A percentile compares a stretch with the other conserved stretches of the same genome.
These are phyloP conservation scores for Lasiosphaeria hispida DNA, from an alignment of 495 filamentous ascomycete genomes.

Conservation along the genomic window DNA sequence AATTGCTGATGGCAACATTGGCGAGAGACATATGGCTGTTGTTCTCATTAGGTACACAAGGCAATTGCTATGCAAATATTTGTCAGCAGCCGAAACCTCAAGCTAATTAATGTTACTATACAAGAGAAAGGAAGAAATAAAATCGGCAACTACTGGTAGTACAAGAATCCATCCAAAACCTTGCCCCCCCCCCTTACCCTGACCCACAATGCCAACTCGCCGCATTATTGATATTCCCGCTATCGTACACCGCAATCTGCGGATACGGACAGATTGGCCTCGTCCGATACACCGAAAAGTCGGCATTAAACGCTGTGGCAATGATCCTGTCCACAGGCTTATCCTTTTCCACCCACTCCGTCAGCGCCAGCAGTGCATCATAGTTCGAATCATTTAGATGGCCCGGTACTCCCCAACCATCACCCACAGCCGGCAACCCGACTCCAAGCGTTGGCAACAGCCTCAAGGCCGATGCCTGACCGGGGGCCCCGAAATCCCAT, in stretches of 20 bases:
- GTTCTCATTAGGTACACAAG: no score
- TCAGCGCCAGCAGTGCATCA: slow-evolving; percentile 48
- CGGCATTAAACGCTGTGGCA: slow-evolving; percentile 43
- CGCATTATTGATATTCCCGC: slow-evolving; percentile 16
- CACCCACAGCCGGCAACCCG: slow-evolving; percentile 18
- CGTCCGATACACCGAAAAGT: slow-evolving; percentile 29
- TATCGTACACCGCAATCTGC: slow-evolving; percentile 23
- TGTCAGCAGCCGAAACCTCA: no score
- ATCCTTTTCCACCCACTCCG: slow-evolving; percentile 54
- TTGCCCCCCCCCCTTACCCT: background rate
- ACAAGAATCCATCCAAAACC: background rate
- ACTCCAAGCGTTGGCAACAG: slow-evolving; percentile 18
- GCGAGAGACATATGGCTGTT: no score
- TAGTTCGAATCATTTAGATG: slow-evolving; percentile 40
- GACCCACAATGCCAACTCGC: slow-evolving; percentile 21
- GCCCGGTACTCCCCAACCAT: slow-evolving; percentile 33
- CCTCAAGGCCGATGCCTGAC: slow-evolving; percentile 29
- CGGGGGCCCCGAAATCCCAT: slow-evolving; percentile 41
- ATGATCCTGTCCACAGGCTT: slow-evolving; percentile 41
- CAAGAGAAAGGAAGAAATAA: no score
- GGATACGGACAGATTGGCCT: slow-evolving; percentile 45
- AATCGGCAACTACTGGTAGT: background rate
- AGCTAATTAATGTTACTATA: no score
- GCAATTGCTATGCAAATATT: no score
- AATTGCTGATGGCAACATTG: no score